phyloP scores from a whole-genome alignment of 1,284 basidiomycete genomes.

The Cutaneotrichosporon arboriforme region DNA sequence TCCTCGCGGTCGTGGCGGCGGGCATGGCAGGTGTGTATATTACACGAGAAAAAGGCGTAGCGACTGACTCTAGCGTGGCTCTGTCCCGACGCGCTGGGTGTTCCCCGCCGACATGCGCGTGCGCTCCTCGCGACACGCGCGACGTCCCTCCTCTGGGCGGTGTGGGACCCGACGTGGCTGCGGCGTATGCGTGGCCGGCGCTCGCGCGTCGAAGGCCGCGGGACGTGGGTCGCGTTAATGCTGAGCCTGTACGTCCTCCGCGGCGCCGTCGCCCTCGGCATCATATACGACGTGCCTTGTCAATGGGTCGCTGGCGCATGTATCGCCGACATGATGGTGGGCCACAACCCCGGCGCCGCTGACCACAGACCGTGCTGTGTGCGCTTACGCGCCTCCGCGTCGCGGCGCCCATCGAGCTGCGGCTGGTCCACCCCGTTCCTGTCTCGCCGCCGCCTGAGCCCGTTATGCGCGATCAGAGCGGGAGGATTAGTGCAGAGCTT shows the following conservation, averaged over 20 bases:
- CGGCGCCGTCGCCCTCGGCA: neutral
- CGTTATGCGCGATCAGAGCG: neutral
- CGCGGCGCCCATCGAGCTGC: conserved; percentile 5
- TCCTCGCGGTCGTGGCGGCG: conserved; percentile 10
- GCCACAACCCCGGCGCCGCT: neutral
- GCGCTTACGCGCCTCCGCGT: conserved; percentile 7
- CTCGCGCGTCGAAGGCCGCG: conserved; percentile 19
- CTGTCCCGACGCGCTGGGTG: neutral
- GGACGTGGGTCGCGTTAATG: conserved; percentile 30
- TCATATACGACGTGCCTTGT: neutral
- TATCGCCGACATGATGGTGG: neutral
- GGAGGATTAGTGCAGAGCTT: neutral
- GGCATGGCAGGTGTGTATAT: conserved; percentile 20
- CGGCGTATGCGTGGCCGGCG: conserved; percentile 9
- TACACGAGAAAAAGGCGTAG: neutral
- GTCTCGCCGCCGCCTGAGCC: neutral
- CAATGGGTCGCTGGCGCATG: neutral
- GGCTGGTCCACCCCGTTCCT: conserved; percentile 3
- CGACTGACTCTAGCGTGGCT: conserved; percentile 1
- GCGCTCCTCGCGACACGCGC: conserved; percentile 8
- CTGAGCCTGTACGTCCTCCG: conserved; percentile 6
- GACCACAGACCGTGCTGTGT: conserved; percentile 1
- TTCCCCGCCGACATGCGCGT: neutral
- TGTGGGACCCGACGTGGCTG: conserved; percentile 43
- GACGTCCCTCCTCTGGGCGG: conserved; percentile 33